Evolutionary conservation across 2,329 filamentous ascomycete species (phyloP).

Genomic region (Davidsoniella australis): DNA sequence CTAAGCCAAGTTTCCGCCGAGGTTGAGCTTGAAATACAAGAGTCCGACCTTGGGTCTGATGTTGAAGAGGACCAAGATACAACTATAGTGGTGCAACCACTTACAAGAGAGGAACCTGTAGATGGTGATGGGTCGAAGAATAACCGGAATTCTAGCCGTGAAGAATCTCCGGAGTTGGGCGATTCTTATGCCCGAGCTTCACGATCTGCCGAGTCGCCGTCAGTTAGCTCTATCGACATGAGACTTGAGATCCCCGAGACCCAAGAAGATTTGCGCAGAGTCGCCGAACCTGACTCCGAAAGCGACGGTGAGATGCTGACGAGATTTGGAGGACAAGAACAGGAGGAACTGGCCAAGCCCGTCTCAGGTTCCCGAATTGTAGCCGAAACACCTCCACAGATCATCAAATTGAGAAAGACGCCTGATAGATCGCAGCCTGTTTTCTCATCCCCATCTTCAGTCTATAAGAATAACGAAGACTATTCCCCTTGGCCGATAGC

Average conservation of each 20-base stretch:
- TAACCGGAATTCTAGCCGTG: not conserved
- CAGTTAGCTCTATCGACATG: not conserved
- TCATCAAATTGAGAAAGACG: too few species aligned
- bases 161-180: not conserved
- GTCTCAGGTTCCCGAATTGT: not conserved
- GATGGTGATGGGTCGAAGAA: not conserved
- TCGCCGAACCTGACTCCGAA: not conserved
- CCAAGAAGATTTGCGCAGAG: not conserved
- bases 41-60: not conserved
- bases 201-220: not conserved
- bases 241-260: conserved; percentile 1
- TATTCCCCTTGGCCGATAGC: not conserved
- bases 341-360: too few species aligned
- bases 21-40: conserved; percentile 1
- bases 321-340: too few species aligned
- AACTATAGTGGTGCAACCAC: not conserved
- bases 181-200: not conserved
- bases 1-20: conserved; percentile 3
- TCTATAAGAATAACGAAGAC: not conserved
- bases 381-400: not conserved
- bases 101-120: not conserved
- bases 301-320: not conserved
- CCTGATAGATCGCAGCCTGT: not conserved
- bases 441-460: not conserved
- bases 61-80: not conserved